These are phyloP conservation scores for Flaveria ramosissima DNA, from an alignment of 129 eudicot genomes.

Conservation along the genomic window DNA sequence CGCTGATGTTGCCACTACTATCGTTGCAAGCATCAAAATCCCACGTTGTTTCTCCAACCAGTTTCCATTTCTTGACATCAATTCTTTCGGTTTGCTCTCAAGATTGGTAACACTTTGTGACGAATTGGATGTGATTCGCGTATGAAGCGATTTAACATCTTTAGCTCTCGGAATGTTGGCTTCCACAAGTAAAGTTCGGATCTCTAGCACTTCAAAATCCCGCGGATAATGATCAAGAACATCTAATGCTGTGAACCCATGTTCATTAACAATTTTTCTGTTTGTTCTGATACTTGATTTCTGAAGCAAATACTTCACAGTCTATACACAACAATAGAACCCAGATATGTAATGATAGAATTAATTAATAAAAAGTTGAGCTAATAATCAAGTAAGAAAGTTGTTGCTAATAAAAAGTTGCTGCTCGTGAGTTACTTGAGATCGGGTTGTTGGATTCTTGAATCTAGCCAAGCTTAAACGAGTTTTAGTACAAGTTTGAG, in stretches of 20 bases:
- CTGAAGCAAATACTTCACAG: conserved; percentile 12
- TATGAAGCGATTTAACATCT: not conserved
- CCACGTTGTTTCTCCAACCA: conserved; percentile 46
- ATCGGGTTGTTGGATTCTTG: no score
- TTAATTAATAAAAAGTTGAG: not conserved
- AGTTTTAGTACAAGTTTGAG: no score
- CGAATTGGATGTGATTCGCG: no score
- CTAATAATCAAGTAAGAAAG: no score
- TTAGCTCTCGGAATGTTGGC: conserved; percentile 14
- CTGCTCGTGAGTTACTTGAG: no score
- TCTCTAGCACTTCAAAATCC: conserved; percentile 2
- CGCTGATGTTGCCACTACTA: conserved; percentile 20
- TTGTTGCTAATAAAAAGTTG: no score
- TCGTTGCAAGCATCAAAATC: conserved; percentile 17
- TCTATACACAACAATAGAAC: conserved; percentile 6
- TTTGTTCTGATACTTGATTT: conserved; percentile 6
- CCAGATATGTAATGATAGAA: not conserved
- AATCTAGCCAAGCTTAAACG: no score
- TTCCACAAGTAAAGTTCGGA: conserved; percentile 21
- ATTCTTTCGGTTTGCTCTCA: not conserved
- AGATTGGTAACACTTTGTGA: not conserved
- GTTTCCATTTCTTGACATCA: conserved; percentile 12
- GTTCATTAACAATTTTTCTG: conserved; percentile 13
- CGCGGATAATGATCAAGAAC: conserved; percentile 24
- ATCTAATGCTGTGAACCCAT: conserved; percentile 27